Percentiles rank a stretch among this genome's conserved stretches.
These are phyloP conservation scores for Porcisia hertigi DNA, from an alignment of 208 protist species.

Conservation along the genomic window DNA sequence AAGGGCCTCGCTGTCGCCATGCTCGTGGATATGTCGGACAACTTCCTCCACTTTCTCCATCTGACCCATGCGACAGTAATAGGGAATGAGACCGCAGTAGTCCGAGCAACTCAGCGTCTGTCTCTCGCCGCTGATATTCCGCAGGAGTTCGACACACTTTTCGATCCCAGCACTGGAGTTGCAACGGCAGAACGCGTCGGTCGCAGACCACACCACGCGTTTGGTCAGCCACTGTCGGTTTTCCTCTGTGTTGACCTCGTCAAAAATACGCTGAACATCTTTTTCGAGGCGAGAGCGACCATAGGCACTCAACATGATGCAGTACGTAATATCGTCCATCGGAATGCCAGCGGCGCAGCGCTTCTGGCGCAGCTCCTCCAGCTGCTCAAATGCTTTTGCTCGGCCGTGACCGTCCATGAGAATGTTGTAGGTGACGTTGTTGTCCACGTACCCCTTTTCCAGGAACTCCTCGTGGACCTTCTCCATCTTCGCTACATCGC, in stretches of 20 bases:
- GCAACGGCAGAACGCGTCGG: conserved; percentile 89
- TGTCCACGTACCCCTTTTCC: conserved; percentile 64
- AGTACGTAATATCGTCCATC: conserved; percentile 83
- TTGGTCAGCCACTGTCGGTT: conserved; percentile 42
- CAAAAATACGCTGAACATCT: conserved; percentile 69
- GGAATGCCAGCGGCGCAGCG: conserved; percentile 51
- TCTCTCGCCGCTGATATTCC: neutral
- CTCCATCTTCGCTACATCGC: conserved; percentile 87
- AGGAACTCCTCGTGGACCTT: conserved; percentile 68
- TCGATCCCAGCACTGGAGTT: conserved; percentile 52
- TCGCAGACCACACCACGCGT: conserved; percentile 69
- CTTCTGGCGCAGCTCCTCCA: conserved; percentile 70
- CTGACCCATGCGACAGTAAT: conserved; percentile 76
- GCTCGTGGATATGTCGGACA: conserved; percentile 31
- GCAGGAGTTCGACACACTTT: conserved; percentile 53
- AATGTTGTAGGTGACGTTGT: conserved; percentile 89
- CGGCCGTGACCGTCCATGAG: conserved; percentile 83
- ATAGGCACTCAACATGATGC: conserved; percentile 81
- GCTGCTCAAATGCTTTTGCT: conserved; percentile 67
- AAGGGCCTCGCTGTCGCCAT: conserved; percentile 32
- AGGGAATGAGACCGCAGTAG: conserved; percentile 69
- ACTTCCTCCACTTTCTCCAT: conserved; percentile 80
- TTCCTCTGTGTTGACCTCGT: conserved; percentile 40
- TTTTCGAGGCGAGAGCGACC: conserved; percentile 56
- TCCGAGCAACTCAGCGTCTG: conserved; percentile 35